Percentiles rank a stretch among this genome's conserved stretches.
phyloP scores from a whole-genome alignment of 2,329 filamentous ascomycete genomes.

The Apiospora sp. region DNA sequence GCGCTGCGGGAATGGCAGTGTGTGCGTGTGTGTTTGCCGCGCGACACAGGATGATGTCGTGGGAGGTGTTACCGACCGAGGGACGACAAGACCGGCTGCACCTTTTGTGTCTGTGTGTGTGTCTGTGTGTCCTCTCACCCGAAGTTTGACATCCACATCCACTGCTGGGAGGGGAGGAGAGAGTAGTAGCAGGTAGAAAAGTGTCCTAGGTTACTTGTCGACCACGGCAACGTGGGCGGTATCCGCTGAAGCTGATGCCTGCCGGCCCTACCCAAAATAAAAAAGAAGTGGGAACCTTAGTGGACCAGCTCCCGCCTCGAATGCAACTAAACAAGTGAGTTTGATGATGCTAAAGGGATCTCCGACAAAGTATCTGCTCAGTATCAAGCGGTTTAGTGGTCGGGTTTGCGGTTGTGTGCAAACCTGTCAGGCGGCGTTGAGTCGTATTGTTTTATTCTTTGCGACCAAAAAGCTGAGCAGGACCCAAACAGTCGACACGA shows the following conservation, averaged over 20 bases:
- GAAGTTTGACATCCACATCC: slow-evolving; percentile 12
- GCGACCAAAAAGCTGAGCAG: not conserved
- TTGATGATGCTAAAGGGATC: slow-evolving; percentile 8
- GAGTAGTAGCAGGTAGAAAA: slow-evolving; percentile 15
- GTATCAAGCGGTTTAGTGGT: not conserved
- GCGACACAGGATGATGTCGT: slow-evolving; percentile 10
- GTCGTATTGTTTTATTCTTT: not conserved
- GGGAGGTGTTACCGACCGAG: not conserved
- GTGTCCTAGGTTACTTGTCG: not conserved
- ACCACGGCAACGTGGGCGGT: slow-evolving; percentile 19
- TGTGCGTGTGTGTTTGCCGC: not conserved
- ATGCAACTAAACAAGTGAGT: slow-evolving; percentile 21
- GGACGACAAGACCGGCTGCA: slow-evolving; percentile 10
- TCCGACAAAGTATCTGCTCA: slow-evolving; percentile 1
- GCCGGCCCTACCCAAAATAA: slow-evolving; percentile 21
- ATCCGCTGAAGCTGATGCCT: slow-evolving; percentile 20
- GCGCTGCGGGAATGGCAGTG: slow-evolving; percentile 4
- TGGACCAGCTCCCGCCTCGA: slow-evolving; percentile 13
- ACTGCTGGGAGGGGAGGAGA: not conserved
- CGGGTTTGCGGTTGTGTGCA: not conserved
- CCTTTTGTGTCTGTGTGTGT: slow-evolving; percentile 13
- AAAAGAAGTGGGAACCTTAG: slow-evolving; percentile 1
- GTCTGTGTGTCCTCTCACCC: slow-evolving; percentile 12
- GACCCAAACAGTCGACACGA: not conserved
- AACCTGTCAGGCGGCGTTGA: not conserved